Percentiles rank a stretch among this genome's conserved stretches.
Evolutionary conservation across 2,329 filamentous ascomycete species (phyloP).

Genomic region (Claviceps sp.): DNA sequence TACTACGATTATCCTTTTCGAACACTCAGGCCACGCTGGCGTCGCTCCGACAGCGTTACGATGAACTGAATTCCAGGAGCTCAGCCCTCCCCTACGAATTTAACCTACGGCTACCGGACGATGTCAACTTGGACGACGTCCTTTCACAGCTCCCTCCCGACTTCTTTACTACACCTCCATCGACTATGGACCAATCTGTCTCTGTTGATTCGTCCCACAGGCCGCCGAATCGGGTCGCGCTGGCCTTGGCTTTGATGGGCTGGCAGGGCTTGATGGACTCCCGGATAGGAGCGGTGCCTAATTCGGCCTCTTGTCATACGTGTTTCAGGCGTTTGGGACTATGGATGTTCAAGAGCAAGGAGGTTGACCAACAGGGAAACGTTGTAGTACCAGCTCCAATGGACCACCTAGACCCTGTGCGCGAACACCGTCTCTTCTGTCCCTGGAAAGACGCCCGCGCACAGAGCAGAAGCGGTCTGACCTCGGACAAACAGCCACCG

Average conservation of each 20-base stretch:
- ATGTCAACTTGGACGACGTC: slow-evolving; percentile 35
- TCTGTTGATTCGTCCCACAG: slow-evolving; percentile 13
- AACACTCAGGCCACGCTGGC: slow-evolving; percentile 46
- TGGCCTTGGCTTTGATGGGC: slow-evolving; percentile 58
- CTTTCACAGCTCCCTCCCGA: slow-evolving; percentile 35
- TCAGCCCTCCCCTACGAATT: slow-evolving; percentile 47
- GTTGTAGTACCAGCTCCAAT: slow-evolving; percentile 47
- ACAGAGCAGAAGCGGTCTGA: slow-evolving; percentile 34
- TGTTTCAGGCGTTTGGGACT: slow-evolving; percentile 82
- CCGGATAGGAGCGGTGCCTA: slow-evolving; percentile 47
- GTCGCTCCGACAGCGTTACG: slow-evolving; percentile 49
- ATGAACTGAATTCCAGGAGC: slow-evolving; percentile 41
- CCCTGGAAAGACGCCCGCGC: slow-evolving; percentile 58
- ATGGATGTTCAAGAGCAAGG: slow-evolving; percentile 83
- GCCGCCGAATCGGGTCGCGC: slow-evolving; percentile 44
- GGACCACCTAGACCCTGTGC: slow-evolving; percentile 52
- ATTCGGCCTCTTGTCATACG: slow-evolving; percentile 66
- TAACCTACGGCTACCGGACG: slow-evolving; percentile 44
- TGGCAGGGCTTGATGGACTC: slow-evolving; percentile 55
- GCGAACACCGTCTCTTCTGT: slow-evolving; percentile 72
- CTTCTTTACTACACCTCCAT: slow-evolving; percentile 38
- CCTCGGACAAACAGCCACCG: slow-evolving; percentile 21
- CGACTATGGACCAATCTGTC: slow-evolving; percentile 13
- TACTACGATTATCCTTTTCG: slow-evolving; percentile 49
- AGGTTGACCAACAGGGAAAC: slow-evolving; percentile 39